Percentiles rank a stretch among this genome's conserved stretches.
Conservation (phyloP, 2,329 filamentous ascomycete species). For the Pseudomassariella vexata region DNA sequence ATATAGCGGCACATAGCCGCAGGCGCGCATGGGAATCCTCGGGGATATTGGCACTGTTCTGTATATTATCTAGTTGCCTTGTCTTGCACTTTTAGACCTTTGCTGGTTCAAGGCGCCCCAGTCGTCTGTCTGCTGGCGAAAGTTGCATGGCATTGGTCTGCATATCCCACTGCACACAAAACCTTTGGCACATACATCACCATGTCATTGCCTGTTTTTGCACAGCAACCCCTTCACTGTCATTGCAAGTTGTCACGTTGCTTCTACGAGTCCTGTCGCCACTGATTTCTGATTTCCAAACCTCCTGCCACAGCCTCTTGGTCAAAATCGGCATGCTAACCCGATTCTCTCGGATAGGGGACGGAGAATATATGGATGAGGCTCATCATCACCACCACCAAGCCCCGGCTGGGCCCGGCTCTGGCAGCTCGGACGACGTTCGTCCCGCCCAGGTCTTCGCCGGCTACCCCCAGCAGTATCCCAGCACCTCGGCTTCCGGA, state of each 20-base stretch:
- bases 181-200: constrained; percentile 30
- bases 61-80: constrained; percentile 49
- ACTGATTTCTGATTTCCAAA: background rate
- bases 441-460: constrained; percentile 30
- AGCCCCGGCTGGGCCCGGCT: constrained; percentile 48
- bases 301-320: background rate
- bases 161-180: constrained; percentile 28
- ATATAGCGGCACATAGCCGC: constrained; percentile 26
- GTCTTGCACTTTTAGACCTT: constrained; percentile 32
- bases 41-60: constrained; percentile 38
- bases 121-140: constrained; percentile 32
- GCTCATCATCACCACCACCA: constrained; percentile 64
- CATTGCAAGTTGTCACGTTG: constrained; percentile 20
- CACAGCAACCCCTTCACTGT: constrained; percentile 22
- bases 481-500: constrained; percentile 32
- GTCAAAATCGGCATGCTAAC: constrained; percentile 19
- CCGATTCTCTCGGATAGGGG: constrained; percentile 39
- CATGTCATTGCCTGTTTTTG: constrained; percentile 17
- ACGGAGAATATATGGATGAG: constrained; percentile 57
- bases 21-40: constrained; percentile 26
- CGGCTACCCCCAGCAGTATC: constrained; percentile 26
- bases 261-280: constrained; percentile 9
- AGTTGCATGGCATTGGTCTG: constrained; percentile 29
- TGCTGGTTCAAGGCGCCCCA: constrained; percentile 27
- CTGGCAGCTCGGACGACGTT: constrained; percentile 50